Evolutionary conservation across 2,329 filamentous ascomycete species (phyloP).

Genomic region (Claviceps spartinae): DNA sequence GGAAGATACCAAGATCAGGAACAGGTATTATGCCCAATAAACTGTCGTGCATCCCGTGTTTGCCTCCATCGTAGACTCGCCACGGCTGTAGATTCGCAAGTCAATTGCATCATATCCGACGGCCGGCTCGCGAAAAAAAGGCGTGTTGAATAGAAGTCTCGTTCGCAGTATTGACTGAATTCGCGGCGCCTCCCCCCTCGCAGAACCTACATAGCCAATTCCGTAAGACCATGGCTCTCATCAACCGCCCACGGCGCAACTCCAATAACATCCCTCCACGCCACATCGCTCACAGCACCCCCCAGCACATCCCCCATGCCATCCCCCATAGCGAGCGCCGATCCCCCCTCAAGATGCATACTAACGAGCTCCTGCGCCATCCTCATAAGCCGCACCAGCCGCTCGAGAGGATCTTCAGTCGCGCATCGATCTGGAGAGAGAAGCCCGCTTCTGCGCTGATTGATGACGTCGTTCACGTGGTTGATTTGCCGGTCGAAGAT

Average conservation of each 20-base stretch:
- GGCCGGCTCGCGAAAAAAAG: background rate
- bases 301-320: slow-evolving; percentile 3
- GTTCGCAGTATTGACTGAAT: no score
- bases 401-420: slow-evolving; percentile 19
- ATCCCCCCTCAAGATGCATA: slow-evolving; percentile 15
- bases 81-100: background rate
- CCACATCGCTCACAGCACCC: slow-evolving; percentile 2
- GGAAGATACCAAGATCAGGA: background rate
- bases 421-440: slow-evolving; percentile 7
- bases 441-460: slow-evolving; percentile 15
- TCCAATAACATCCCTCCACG: slow-evolving; percentile 10
- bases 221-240: slow-evolving; percentile 1
- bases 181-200: no score
- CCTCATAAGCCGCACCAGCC: slow-evolving; percentile 18
- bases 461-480: slow-evolving; percentile 17
- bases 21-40: background rate
- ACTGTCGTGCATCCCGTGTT: background rate
- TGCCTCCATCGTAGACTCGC: no score
- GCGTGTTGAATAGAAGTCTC: no score
- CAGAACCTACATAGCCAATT: background rate
- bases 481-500: slow-evolving; percentile 16
- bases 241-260: slow-evolving; percentile 5
- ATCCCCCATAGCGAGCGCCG: slow-evolving; percentile 12
- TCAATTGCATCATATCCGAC: background rate
- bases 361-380: slow-evolving; percentile 18